A percentile compares a stretch with the other conserved stretches of the same genome.
phyloP scores from a whole-genome alignment of 306 rosid genomes.

The Vigna trinervia region DNA sequence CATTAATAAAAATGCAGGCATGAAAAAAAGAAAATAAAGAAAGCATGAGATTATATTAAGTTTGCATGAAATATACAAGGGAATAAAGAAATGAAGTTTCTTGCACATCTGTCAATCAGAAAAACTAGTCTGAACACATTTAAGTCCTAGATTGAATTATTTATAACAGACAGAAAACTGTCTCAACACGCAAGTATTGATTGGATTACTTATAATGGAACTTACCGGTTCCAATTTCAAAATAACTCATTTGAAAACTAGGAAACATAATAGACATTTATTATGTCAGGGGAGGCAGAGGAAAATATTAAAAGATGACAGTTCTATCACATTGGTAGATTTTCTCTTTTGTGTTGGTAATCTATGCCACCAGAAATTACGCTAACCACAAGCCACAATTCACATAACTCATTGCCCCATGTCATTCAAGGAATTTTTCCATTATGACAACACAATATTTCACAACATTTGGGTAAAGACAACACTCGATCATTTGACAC shows the following conservation, averaged over 20 bases:
- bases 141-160: neutral
- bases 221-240: conserved; percentile 6
- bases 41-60: neutral
- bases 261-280: neutral
- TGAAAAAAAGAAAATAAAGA: neutral
- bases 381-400: neutral
- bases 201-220: neutral
- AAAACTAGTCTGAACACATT: neutral
- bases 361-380: neutral
- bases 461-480: neutral
- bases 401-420: neutral
- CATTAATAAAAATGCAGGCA: neutral
- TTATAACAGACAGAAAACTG: neutral
- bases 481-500: neutral
- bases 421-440: neutral
- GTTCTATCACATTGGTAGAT: neutral
- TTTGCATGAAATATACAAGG: neutral
- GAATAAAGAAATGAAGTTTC: neutral
- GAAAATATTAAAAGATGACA: neutral
- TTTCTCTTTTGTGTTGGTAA: neutral
- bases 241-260: neutral
- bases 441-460: neutral
- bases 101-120: neutral
- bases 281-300: neutral
- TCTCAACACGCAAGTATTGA: neutral